These are phyloP conservation scores for Xylaria sp. DNA, from an alignment of 2,329 filamentous ascomycete species.

Conservation along the genomic window DNA sequence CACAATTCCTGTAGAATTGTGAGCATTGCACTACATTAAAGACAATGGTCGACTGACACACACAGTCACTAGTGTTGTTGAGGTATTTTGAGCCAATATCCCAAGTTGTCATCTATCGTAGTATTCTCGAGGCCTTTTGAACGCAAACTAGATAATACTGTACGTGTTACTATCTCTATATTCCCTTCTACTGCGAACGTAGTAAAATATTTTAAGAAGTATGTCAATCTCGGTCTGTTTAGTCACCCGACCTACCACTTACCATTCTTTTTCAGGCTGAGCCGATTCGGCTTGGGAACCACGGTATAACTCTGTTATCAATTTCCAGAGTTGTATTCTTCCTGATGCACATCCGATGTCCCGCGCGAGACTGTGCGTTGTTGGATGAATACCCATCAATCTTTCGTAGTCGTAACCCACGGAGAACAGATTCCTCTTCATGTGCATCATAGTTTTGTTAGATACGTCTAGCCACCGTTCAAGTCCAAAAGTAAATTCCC, in stretches of 20 bases:
- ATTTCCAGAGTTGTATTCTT: conserved; percentile 22
- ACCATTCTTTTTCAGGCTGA: conserved; percentile 12
- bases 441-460: neutral
- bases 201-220: too few species aligned
- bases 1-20: too few species aligned
- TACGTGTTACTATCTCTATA: neutral
- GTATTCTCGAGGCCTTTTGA: neutral
- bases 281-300: neutral
- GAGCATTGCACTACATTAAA: neutral
- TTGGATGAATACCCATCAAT: neutral
- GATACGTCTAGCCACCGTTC: conserved; percentile 12
- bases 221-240: conserved; percentile 4
- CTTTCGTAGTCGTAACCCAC: neutral
- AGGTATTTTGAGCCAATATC: neutral
- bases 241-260: conserved; percentile 13
- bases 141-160: neutral
- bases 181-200: too few species aligned
- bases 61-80: neutral
- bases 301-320: conserved; percentile 11
- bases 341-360: conserved; percentile 19
- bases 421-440: neutral
- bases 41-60: neutral
- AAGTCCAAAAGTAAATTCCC: conserved; percentile 6
- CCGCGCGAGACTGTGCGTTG: conserved; percentile 16
- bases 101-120: neutral